A percentile compares a stretch with the other conserved stretches of the same genome.
These are phyloP conservation scores for Aureobasidium sp. DNA, from an alignment of 2,329 filamentous ascomycete genomes.

Conservation along the genomic window DNA sequence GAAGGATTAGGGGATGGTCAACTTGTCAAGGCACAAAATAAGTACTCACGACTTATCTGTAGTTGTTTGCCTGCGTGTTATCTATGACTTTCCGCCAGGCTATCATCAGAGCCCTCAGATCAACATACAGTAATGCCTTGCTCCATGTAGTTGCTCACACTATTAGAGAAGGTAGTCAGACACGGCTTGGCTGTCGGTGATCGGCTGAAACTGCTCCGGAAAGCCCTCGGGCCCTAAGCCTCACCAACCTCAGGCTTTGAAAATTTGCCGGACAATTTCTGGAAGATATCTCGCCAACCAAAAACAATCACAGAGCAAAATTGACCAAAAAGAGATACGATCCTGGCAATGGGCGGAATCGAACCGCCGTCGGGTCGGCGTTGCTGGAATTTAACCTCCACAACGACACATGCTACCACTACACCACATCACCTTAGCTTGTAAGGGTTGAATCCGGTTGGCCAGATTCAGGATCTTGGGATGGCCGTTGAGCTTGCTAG, in stretches of 20 bases:
- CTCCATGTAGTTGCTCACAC: too few relatives aligned
- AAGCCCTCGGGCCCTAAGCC: background rate
- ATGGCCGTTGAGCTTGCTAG: background rate
- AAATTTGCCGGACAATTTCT: background rate
- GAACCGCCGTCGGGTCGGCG: conserved; percentile 4
- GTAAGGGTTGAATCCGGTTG: conserved; percentile 2
- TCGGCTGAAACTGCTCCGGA: too few relatives aligned
- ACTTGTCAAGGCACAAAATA: too few relatives aligned
- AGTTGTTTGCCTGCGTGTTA: too few relatives aligned
- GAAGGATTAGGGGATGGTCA: too few relatives aligned
- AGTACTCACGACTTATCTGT: too few relatives aligned
- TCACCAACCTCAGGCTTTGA: background rate
- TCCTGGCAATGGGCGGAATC: conserved; percentile 4
- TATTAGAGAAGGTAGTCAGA: too few relatives aligned
- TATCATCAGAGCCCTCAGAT: too few relatives aligned
- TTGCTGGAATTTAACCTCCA: conserved; percentile 1
- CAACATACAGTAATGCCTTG: too few relatives aligned
- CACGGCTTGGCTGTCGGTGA: too few relatives aligned
- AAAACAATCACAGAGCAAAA: background rate
- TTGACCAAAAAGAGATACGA: background rate
- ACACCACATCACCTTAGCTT: conserved; percentile 6
- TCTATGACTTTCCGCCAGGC: too few relatives aligned
- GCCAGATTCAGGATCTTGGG: background rate
- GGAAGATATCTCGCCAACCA: background rate
- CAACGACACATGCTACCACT: conserved; percentile 6